These are phyloP conservation scores for Teratosphaeria viscida DNA, from an alignment of 2,329 filamentous ascomycete species.

Conservation along the genomic window DNA sequence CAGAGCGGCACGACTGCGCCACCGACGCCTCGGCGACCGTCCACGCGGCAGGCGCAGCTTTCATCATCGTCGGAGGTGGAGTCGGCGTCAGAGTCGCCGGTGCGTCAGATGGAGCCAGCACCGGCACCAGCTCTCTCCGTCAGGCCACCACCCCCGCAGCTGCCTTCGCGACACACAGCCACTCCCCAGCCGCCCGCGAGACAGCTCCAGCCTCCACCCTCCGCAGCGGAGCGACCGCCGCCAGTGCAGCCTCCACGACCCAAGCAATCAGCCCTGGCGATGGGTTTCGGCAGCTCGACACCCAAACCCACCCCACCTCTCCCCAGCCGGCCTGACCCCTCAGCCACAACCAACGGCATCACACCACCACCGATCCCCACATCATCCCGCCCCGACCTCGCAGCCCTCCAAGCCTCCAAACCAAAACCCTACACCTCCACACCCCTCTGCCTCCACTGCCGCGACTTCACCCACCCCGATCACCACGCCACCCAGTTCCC, in stretches of 20 bases:
- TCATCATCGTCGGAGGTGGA: background rate
- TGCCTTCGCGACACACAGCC: background rate
- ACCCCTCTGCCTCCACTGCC: conserved; percentile 61
- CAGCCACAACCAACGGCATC: conserved; percentile 9
- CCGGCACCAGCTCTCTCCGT: background rate
- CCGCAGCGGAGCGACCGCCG: background rate
- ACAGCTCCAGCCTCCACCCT: background rate
- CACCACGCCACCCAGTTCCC: conserved; percentile 68
- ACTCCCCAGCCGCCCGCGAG: conserved; percentile 4
- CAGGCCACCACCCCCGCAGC: background rate
- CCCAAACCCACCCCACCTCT: conserved; percentile 5
- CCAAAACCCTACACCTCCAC: conserved; percentile 23
- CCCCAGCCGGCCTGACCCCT: conserved; percentile 6
- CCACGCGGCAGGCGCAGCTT: conserved; percentile 1
- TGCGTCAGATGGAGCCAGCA: background rate
- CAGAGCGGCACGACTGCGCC: conserved; percentile 14
- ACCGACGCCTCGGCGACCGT: conserved; percentile 3
- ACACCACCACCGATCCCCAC: conserved; percentile 43
- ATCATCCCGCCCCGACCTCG: conserved; percentile 47
- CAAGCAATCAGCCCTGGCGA: conserved; percentile 14
- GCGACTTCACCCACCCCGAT: conserved; percentile 80
- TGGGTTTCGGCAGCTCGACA: conserved; percentile 17
- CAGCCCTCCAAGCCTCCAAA: conserved; percentile 45
- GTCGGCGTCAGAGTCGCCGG: conserved; percentile 1
- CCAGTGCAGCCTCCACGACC: conserved; percentile 10